phyloP scores from a whole-genome alignment of 306 rosid species.

The Adenanthera pavonina region DNA sequence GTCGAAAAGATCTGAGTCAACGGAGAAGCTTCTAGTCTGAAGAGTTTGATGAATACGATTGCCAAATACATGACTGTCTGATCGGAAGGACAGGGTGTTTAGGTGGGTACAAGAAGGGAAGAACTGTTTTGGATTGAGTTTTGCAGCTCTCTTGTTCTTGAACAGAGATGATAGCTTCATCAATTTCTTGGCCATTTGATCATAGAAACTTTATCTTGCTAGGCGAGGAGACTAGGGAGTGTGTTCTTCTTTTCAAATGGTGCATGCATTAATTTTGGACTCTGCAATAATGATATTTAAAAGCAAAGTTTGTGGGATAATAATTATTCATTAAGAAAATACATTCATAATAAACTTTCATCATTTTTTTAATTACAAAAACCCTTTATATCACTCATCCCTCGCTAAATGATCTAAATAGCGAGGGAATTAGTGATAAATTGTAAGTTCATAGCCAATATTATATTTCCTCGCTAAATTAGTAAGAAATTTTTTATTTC shows the following conservation, averaged over 20 bases:
- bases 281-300: no score
- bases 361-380: no score
- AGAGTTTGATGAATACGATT: slow-evolving; percentile 32
- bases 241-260: slow-evolving; percentile 13
- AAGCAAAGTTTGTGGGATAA: no score
- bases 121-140: slow-evolving; percentile 35
- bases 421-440: no score
- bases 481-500: no score
- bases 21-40: slow-evolving; percentile 44
- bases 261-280: slow-evolving; percentile 4
- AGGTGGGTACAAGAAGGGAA: slow-evolving; percentile 51
- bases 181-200: slow-evolving; percentile 49
- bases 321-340: no score
- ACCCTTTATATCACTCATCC: no score
- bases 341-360: no score
- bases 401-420: no score
- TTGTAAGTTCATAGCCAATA: no score
- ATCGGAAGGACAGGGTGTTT: slow-evolving; percentile 53
- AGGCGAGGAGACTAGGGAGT: background rate
- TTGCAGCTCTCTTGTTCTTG: slow-evolving; percentile 11
- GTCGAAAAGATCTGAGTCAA: slow-evolving; percentile 36
- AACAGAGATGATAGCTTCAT: slow-evolving; percentile 36
- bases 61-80: slow-evolving; percentile 37
- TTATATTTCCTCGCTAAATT: no score
- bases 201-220: background rate